phyloP scores from a whole-genome alignment of 2,329 filamentous ascomycete species.

The Alternaria ethzedia region DNA sequence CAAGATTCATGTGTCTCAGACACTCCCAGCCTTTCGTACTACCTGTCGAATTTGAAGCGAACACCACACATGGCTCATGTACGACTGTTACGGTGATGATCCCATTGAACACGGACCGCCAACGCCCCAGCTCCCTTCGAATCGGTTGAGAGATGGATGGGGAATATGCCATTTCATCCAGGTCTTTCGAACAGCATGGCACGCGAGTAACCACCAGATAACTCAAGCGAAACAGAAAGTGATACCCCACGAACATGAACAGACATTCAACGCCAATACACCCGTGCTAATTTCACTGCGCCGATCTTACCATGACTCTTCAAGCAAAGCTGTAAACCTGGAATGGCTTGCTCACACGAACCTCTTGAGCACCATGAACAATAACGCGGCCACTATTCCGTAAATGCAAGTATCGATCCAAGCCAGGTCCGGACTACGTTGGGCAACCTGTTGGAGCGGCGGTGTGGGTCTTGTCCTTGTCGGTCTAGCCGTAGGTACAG shows the following conservation, averaged over 20 bases:
- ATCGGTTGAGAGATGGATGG: not conserved
- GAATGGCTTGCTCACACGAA: constrained; percentile 30
- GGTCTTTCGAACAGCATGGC: not conserved
- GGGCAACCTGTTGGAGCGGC: constrained; percentile 27
- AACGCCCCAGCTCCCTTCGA: not conserved
- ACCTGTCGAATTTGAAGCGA: not conserved
- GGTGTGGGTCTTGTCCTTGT: constrained; percentile 22
- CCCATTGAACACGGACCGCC: not conserved
- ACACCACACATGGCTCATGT: not conserved
- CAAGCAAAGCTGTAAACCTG: not conserved
- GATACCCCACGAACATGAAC: not conserved
- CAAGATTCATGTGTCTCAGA: not conserved
- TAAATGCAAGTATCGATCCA: constrained; percentile 86
- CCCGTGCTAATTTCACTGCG: not conserved
- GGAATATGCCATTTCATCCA: not conserved
- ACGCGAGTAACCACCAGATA: not conserved
- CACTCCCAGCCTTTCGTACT: not conserved
- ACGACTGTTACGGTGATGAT: not conserved
- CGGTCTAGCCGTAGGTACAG: constrained; percentile 9
- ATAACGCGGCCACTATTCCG: constrained; percentile 71
- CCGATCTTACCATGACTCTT: not conserved
- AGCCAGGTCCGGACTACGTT: constrained; percentile 57
- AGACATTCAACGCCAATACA: not conserved
- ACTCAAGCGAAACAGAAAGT: not conserved
- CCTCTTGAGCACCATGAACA: constrained; percentile 69